A percentile compares a stretch with the other conserved stretches of the same genome.
Conservation (phyloP, 2,329 filamentous ascomycete species). For the Talaromyces sp. region DNA sequence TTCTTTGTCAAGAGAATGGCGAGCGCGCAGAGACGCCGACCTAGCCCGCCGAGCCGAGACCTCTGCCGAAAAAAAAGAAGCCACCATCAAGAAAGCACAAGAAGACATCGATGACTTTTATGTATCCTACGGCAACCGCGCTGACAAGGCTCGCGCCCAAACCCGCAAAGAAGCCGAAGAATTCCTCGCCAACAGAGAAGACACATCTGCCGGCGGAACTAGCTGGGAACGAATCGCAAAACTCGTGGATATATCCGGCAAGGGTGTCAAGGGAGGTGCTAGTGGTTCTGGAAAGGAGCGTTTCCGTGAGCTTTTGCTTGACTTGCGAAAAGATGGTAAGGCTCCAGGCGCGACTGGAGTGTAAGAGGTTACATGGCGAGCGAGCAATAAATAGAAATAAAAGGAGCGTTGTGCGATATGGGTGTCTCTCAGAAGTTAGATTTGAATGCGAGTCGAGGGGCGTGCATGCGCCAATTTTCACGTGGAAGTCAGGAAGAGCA, state of each 20-base stretch:
- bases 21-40: constrained; percentile 78
- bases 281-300: constrained; percentile 91
- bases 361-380: constrained; percentile 23
- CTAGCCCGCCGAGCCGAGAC: constrained; percentile 81
- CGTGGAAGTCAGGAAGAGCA: not conserved
- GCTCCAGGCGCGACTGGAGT: constrained; percentile 58
- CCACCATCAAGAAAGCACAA: constrained; percentile 84
- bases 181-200: constrained; percentile 82
- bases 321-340: constrained; percentile 89
- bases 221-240: constrained; percentile 99
- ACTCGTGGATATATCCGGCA: constrained; percentile 93
- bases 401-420: not conserved
- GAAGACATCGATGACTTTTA: constrained; percentile 98
- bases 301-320: constrained; percentile 85
- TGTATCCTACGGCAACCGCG: constrained; percentile 98
- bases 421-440: not conserved
- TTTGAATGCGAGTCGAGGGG: not conserved
- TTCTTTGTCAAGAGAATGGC: constrained; percentile 63
- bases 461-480: not conserved
- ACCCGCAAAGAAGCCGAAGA: constrained; percentile 89
- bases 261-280: constrained; percentile 80
- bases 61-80: constrained; percentile 73
- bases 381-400: constrained; percentile 4
- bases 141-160: constrained; percentile 87
- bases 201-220: constrained; percentile 89